A percentile compares a stretch with the other conserved stretches of the same genome.
These are phyloP conservation scores for Fusarium newnesense DNA, from an alignment of 2,329 filamentous ascomycete genomes.

Conservation along the genomic window DNA sequence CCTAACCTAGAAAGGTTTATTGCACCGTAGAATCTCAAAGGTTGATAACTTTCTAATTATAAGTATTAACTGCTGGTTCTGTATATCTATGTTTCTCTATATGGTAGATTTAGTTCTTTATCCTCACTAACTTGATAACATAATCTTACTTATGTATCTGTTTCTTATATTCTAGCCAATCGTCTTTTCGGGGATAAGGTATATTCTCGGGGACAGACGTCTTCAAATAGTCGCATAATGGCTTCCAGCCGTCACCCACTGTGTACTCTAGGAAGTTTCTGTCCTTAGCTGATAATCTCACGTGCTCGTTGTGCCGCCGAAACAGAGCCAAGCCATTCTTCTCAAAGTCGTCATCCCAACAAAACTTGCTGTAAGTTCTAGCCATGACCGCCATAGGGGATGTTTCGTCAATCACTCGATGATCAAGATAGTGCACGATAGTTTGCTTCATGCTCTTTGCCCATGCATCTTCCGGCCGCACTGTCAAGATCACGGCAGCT, in stretches of 20 bases:
- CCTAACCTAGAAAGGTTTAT: background rate
- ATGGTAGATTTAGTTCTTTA: too few relatives aligned
- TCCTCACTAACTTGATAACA: too few relatives aligned
- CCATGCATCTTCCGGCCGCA: background rate
- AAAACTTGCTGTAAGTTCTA: background rate
- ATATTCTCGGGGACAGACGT: background rate
- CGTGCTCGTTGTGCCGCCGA: background rate
- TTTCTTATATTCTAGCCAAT: background rate
- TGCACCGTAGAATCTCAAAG: background rate
- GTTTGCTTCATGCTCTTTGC: background rate
- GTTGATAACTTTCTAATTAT: too few relatives aligned
- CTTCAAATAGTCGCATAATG: background rate
- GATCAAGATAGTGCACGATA: background rate
- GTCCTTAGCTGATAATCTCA: fast-evolving
- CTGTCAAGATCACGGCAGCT: background rate
- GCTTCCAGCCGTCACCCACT: background rate
- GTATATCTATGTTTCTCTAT: background rate
- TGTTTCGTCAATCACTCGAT: background rate
- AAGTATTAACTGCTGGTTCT: background rate
- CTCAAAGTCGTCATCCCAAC: background rate
- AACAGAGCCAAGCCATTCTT: background rate
- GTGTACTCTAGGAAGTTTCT: background rate
- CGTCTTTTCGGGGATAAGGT: background rate
- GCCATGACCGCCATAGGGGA: background rate
- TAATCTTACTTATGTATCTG: background rate